Conservation (phyloP, 371 early-diverging fungal genomes). For the Amoeboaphelidium occidentale region DNA sequence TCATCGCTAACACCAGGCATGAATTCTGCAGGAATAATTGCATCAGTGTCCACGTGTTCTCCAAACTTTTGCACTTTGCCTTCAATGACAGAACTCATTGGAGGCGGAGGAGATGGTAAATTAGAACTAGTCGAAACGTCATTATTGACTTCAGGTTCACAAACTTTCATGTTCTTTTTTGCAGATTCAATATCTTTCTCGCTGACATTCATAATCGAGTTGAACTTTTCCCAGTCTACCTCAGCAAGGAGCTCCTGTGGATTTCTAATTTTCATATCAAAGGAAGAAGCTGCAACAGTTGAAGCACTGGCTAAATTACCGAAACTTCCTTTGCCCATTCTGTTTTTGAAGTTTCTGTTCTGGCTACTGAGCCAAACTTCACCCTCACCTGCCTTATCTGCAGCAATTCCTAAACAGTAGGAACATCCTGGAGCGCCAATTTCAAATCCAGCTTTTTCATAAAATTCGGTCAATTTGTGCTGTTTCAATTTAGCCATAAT, state of each 20-base stretch:
- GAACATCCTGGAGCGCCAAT: conserved; percentile 58
- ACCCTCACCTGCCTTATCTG: conserved; percentile 44
- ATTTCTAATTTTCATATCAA: conserved; percentile 37
- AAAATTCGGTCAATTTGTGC: conserved; percentile 36
- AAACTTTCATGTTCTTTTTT: too few species aligned
- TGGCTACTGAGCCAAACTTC: conserved; percentile 52
- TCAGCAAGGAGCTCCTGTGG: conserved; percentile 30
- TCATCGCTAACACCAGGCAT: conserved; percentile 40
- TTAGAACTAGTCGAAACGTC: neutral
- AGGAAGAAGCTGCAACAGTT: conserved; percentile 51
- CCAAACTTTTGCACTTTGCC: conserved; percentile 42
- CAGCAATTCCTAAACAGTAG: conserved; percentile 55
- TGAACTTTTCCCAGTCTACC: conserved; percentile 32
- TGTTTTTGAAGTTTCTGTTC: conserved; percentile 55
- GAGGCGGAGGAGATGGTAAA: conserved; percentile 1
- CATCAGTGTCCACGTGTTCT: conserved; percentile 47
- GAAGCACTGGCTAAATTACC: conserved; percentile 46
- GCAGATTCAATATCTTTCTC: too few species aligned
- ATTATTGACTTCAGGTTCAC: too few species aligned
- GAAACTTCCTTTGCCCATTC: conserved; percentile 55
- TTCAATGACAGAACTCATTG: conserved; percentile 14
- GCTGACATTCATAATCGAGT: conserved; percentile 32
- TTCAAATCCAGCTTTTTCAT: conserved; percentile 41
- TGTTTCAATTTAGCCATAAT: conserved; percentile 47
- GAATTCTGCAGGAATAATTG: conserved; percentile 50